phyloP scores from a whole-genome alignment of 345 rosid genomes.

The Melastoma malabathricum region DNA sequence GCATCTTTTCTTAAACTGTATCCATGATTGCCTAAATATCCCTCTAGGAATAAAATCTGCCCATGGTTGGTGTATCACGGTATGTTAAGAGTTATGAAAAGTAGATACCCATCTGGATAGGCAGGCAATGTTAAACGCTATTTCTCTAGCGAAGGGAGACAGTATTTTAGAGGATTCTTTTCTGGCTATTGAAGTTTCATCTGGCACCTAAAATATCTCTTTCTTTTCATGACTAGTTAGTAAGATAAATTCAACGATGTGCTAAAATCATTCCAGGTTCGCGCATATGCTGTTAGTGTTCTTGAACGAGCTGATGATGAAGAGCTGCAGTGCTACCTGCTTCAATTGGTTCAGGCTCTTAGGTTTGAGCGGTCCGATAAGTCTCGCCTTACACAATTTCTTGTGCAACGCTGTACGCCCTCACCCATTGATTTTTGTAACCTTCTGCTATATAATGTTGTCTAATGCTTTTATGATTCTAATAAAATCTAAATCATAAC shows the following conservation, averaged over 20 bases:
- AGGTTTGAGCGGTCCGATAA: constrained; percentile 92
- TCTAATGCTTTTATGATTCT: constrained; percentile 13
- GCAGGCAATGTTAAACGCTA: too few relatives aligned
- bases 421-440: constrained; percentile 5
- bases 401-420: constrained; percentile 70
- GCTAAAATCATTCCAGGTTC: constrained; percentile 42
- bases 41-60: too few relatives aligned
- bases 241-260: not conserved
- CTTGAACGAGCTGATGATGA: constrained; percentile 98
- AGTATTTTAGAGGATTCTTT: too few relatives aligned
- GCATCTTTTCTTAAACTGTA: too few relatives aligned
- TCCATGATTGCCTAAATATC: too few relatives aligned
- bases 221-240: not conserved
- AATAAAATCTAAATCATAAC: constrained; percentile 21
- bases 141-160: too few relatives aligned
- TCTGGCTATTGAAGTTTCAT: too few relatives aligned
- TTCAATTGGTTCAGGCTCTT: constrained; percentile 98
- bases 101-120: too few relatives aligned
- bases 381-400: constrained; percentile 89
- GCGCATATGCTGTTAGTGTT: constrained; percentile 96
- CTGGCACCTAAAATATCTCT: too few relatives aligned
- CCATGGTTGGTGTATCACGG: too few relatives aligned
- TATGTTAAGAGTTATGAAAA: too few relatives aligned
- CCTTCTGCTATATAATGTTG: not conserved
- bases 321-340: constrained; percentile 95